Conservation (phyloP, 805 yeast species). For the Naumovozyma baii region DNA sequence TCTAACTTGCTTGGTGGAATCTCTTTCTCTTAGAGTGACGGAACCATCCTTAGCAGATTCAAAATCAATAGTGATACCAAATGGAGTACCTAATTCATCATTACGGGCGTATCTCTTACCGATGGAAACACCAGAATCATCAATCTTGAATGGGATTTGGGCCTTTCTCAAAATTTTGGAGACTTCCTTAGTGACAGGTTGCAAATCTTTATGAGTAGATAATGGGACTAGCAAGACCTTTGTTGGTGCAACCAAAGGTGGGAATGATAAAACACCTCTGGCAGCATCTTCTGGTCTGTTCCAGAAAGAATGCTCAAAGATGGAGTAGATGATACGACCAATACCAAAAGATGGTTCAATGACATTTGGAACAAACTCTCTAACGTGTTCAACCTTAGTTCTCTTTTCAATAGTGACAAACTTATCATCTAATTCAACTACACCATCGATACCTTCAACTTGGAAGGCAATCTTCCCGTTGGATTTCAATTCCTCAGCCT, state of each 20-base stretch:
- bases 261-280: constrained; percentile 85
- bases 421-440: constrained; percentile 61
- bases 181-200: constrained; percentile 63
- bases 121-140: constrained; percentile 93
- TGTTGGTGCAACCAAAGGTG: constrained; percentile 95
- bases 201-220: constrained; percentile 71
- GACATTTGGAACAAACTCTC: constrained; percentile 94
- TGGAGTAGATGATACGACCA: constrained; percentile 89
- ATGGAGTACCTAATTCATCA: constrained; percentile 97
- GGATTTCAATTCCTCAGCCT: constrained; percentile 54
- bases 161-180: constrained; percentile 62
- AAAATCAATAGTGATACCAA: constrained; percentile 94
- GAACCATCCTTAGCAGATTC: constrained; percentile 82
- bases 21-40: constrained; percentile 94
- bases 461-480: constrained; percentile 56
- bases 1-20: constrained; percentile 91
- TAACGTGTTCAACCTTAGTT: constrained; percentile 76
- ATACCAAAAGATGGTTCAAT: constrained; percentile 99
- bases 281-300: constrained; percentile 81
- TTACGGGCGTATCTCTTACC: constrained; percentile 98
- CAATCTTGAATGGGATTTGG: constrained; percentile 90
- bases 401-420: constrained; percentile 69
- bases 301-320: constrained; percentile 95
- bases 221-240: constrained; percentile 93
- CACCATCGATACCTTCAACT: constrained; percentile 55